Base-by-base conservation (phyloP, 495 filamentous ascomycete genomes). In the Aspergillus saccharolyticus region DNA sequence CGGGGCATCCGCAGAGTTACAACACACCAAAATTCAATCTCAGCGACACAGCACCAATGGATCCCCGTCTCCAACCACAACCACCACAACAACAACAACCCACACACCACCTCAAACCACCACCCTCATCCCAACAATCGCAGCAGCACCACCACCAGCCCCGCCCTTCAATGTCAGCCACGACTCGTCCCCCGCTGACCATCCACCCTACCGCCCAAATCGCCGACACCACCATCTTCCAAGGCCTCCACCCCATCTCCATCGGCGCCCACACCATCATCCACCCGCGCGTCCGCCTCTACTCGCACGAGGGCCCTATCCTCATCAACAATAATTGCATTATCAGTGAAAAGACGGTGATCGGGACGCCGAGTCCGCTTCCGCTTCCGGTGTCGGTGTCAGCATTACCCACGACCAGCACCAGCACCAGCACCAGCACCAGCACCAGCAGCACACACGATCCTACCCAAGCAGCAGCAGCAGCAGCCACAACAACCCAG, bases 211-310 rank as follows among this genome's bases (percentile, higher is more conserved):
- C 79, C 21, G 78, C 89, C 56, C 83, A 84, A 45, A 86, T 96
- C 66, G 81, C 90, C 65, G 88, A 93, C 60, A 83, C 83, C n/a
- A 88, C 86, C 7, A 64, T 84, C 9, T 76, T 96, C 56, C 83
- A 83, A 6, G 91, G 91, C 21, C 84, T 80, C 3, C 77, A 91
- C 71, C 79, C 79, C 16, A 87, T 96, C 55, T 82, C 78, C 44
- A 83, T 96, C 62, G 83, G 83, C 57, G 73, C 82, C 33, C 83
- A 88, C 66, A 85, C 82, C 16, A 82, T 96, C n/a, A 75, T 96
- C 55, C 91, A 96, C 72, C 91, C 91, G 1, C 87, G 90, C 55
- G 80, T 84, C 0, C 79, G 81, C 50, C 75, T 96, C 62, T 84
- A 86, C 63, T 84, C 88, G 1, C 75, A 79, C 42, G 74, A 81